Evolutionary conservation across 345 rosid genomes (phyloP).

Genomic region (Brassica juncea): DNA sequence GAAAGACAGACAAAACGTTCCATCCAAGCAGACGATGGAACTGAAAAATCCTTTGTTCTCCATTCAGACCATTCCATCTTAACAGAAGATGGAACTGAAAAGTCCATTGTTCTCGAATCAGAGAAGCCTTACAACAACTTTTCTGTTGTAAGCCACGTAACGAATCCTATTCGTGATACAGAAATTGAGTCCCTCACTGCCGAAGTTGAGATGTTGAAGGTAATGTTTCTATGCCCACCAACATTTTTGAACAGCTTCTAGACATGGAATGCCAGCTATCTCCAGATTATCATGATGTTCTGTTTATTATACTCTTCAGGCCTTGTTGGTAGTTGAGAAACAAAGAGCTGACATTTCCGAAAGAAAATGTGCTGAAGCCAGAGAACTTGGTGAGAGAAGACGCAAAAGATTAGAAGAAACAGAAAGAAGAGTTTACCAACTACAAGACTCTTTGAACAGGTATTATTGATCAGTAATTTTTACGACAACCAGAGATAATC

Average conservation of each 20-base stretch:
- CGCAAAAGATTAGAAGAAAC: slow-evolving; percentile 73
- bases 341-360: slow-evolving; percentile 78
- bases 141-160: slow-evolving; percentile 38
- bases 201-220: slow-evolving; percentile 68
- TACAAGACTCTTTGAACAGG: slow-evolving; percentile 85
- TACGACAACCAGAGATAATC: background rate
- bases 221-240: slow-evolving; percentile 38
- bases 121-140: slow-evolving; percentile 39
- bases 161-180: slow-evolving; percentile 41
- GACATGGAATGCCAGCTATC: slow-evolving; percentile 7
- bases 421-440: slow-evolving; percentile 67
- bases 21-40: slow-evolving; percentile 18
- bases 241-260: background rate
- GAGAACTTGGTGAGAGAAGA: slow-evolving; percentile 66
- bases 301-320: slow-evolving; percentile 40
- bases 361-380: slow-evolving; percentile 61
- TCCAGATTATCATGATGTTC: slow-evolving; percentile 6
- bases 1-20: slow-evolving; percentile 17
- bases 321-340: slow-evolving; percentile 57
- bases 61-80: background rate
- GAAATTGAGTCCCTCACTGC: slow-evolving; percentile 53
- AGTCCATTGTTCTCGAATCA: slow-evolving; percentile 13
- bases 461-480: slow-evolving; percentile 43
- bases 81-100: slow-evolving; percentile 27
- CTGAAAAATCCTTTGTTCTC: background rate